Conservation (phyloP, 805 yeast species). For the Pichia nanzhaoensis region DNA sequence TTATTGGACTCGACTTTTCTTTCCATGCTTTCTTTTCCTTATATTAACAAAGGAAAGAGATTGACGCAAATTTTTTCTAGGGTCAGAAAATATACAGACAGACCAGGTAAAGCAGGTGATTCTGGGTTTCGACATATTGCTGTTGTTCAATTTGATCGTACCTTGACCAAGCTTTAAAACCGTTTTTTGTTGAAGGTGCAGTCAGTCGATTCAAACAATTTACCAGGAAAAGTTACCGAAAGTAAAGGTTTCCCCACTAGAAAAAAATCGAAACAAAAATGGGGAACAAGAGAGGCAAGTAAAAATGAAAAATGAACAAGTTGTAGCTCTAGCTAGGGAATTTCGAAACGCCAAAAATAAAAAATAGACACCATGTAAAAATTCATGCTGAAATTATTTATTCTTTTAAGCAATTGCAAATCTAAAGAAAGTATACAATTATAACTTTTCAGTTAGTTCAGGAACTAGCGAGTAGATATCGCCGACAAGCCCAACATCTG, state of each 20-base stretch:
- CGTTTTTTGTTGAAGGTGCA: neutral
- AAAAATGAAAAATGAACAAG: no score
- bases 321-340: no score
- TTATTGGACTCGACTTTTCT: constrained; percentile 18
- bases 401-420: no score
- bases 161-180: constrained; percentile 23
- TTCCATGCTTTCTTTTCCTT: constrained; percentile 35
- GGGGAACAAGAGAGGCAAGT: no score
- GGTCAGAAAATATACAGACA: constrained; percentile 52
- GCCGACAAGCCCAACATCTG: constrained; percentile 86
- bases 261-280: no score
- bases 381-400: no score
- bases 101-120: constrained; percentile 51
- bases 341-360: no score
- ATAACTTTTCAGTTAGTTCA: constrained; percentile 75
- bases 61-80: constrained; percentile 52
- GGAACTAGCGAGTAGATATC: constrained; percentile 84
- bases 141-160: constrained; percentile 36
- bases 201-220: constrained; percentile 1
- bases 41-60: constrained; percentile 52
- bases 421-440: constrained; percentile 11
- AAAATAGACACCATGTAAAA: no score
- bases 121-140: constrained; percentile 42
- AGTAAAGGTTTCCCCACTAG: no score
- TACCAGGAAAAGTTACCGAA: no score